These are phyloP conservation scores for Neofusicoccum umdonicola DNA, from an alignment of 2,329 filamentous ascomycete genomes.

Conservation along the genomic window DNA sequence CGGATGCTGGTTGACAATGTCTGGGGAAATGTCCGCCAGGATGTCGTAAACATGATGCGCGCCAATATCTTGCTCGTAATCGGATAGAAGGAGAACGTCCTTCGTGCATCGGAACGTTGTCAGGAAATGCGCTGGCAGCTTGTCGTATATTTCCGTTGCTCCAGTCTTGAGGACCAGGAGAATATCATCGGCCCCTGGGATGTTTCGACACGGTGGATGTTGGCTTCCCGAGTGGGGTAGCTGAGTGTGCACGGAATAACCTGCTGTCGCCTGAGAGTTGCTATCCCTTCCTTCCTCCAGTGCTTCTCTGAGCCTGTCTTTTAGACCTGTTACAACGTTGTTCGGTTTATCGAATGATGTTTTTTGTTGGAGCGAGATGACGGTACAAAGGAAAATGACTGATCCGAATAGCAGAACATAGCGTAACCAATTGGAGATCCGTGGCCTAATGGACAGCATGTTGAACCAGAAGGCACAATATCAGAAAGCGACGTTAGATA, in stretches of 20 bases:
- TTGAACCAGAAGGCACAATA: not conserved
- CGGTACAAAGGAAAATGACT: not conserved
- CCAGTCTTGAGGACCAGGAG: constrained; percentile 61
- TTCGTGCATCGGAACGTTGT: constrained; percentile 58
- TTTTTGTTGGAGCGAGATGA: not conserved
- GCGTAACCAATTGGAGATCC: not conserved
- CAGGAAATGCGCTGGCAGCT: constrained; percentile 56
- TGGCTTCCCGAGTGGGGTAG: no score
- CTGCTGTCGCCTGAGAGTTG: not conserved
- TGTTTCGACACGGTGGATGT: constrained; percentile 25
- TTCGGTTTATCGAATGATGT: not conserved
- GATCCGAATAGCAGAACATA: not conserved
- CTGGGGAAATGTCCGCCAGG: constrained; percentile 45
- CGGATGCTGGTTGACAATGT: constrained; percentile 39
- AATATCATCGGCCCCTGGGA: constrained; percentile 47
- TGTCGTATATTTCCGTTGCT: constrained; percentile 57
- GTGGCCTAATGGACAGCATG: not conserved
- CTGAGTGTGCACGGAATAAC: no score
- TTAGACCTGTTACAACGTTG: not conserved
- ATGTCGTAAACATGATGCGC: constrained; percentile 48
- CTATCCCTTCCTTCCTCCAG: constrained; percentile 32
- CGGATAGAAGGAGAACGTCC: constrained; percentile 57
- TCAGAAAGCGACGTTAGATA: no score
- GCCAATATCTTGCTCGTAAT: constrained; percentile 56
- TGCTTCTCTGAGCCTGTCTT: not conserved